phyloP scores from a whole-genome alignment of 1,284 basidiomycete genomes.

The Malassezia restricta region DNA sequence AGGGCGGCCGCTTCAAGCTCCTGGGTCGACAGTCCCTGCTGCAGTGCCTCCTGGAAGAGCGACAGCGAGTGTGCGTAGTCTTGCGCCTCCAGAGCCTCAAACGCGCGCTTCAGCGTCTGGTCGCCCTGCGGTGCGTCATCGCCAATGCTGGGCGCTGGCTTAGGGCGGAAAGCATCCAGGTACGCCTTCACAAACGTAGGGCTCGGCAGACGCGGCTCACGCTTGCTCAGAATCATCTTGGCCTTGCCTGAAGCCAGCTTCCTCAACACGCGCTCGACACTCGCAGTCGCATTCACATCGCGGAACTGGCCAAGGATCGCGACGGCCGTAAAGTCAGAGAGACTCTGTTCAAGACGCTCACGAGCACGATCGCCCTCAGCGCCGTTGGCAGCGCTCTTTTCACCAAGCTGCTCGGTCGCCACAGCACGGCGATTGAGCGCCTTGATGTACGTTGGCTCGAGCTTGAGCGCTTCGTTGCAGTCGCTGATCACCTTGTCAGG shows the following conservation, averaged over 20 bases:
- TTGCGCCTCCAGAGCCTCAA: slow-evolving; percentile 71
- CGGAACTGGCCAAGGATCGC: slow-evolving; percentile 87
- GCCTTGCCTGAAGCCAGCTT: slow-evolving; percentile 65
- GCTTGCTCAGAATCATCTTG: slow-evolving; percentile 59
- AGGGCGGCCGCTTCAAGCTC: slow-evolving; percentile 70
- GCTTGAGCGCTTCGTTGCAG: slow-evolving; percentile 73
- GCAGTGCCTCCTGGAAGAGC: slow-evolving; percentile 71
- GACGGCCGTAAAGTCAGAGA: slow-evolving; percentile 75
- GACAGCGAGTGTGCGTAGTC: slow-evolving; percentile 74
- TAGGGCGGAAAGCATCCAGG: slow-evolving; percentile 86
- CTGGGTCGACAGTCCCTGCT: slow-evolving; percentile 66
- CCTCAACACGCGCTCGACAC: slow-evolving; percentile 86
- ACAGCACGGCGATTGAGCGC: slow-evolving; percentile 83
- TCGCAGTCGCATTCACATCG: slow-evolving; percentile 64
- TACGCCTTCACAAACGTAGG: slow-evolving; percentile 89
- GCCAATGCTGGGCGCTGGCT: slow-evolving; percentile 62
- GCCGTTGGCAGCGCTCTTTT: slow-evolving; percentile 56
- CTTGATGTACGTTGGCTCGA: slow-evolving; percentile 81
- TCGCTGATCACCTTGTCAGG: slow-evolving; percentile 76
- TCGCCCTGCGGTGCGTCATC: slow-evolving; percentile 67
- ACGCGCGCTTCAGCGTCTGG: slow-evolving; percentile 64
- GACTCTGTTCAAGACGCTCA: slow-evolving; percentile 25
- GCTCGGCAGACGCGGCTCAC: slow-evolving; percentile 75
- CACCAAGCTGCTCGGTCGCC: slow-evolving; percentile 67
- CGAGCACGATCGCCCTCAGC: slow-evolving; percentile 33